Percentiles rank a stretch among this genome's conserved stretches.
These are phyloP conservation scores for Epichloe elymi DNA, from an alignment of 2,329 filamentous ascomycete species.

Conservation along the genomic window DNA sequence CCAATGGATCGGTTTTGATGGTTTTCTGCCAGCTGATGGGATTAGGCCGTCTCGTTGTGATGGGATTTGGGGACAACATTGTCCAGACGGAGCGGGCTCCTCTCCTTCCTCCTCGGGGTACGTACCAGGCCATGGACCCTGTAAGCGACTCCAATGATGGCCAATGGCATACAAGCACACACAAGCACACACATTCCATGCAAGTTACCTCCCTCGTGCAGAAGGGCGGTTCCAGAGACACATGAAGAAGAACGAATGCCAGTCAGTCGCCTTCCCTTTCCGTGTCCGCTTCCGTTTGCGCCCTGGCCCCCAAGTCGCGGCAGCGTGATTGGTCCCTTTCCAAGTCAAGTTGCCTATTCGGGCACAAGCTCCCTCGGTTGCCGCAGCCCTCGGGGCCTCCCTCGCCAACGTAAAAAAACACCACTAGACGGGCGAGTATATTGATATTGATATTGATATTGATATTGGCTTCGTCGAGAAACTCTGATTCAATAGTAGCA, in stretches of 20 bases:
- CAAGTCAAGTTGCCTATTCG: neutral
- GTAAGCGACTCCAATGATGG: no score
- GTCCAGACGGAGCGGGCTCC: no score
- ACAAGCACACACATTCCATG: no score
- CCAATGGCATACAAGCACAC: no score
- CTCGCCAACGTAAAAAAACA: neutral
- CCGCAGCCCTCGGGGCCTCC: neutral
- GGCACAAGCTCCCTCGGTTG: constrained; percentile 2
- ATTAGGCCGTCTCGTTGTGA: neutral
- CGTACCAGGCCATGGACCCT: no score
- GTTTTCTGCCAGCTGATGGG: neutral
- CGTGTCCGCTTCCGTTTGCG: neutral
- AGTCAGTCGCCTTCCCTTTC: no score
- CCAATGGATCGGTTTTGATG: neutral
- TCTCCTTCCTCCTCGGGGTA: no score
- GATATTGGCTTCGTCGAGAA: neutral
- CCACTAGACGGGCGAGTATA: neutral
- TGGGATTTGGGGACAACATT: neutral
- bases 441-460: no score
- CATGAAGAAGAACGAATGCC: no score
- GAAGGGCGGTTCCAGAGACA: no score
- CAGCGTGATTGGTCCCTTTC: neutral
- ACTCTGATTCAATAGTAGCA: neutral
- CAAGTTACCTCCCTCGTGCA: no score
- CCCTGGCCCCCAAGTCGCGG: neutral